These are phyloP conservation scores for Chlorella vulgaris DNA, from an alignment of 139 green algal genomes.

Conservation along the genomic window DNA sequence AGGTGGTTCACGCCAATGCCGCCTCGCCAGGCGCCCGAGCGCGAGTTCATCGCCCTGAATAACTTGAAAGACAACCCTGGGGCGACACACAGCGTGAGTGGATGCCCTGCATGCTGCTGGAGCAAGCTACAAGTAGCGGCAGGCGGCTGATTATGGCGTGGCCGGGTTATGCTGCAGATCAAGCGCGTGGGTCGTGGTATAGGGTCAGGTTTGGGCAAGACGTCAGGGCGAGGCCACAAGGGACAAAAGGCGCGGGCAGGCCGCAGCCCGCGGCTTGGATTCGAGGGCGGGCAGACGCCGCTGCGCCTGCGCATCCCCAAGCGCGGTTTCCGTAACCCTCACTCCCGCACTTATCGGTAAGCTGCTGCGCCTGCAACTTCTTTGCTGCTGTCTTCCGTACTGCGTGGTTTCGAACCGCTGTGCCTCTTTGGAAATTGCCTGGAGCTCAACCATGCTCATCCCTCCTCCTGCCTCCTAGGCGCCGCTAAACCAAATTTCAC, in stretches of 20 bases:
- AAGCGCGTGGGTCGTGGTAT: constrained; percentile 73
- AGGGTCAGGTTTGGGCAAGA: constrained; percentile 79
- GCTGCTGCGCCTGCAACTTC: not conserved
- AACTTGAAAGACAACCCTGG: constrained; percentile 75
- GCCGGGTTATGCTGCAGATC: too few species aligned
- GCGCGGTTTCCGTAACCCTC: constrained; percentile 76
- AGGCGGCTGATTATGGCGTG: too few species aligned
- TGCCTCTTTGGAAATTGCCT: too few species aligned
- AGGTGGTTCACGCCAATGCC: constrained; percentile 4
- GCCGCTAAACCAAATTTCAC: too few species aligned
- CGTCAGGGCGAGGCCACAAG: constrained; percentile 77
- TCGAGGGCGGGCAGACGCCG: constrained; percentile 87
- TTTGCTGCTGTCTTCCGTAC: not conserved
- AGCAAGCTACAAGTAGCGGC: not conserved
- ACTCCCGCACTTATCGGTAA: constrained; percentile 31
- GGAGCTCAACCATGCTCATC: too few species aligned
- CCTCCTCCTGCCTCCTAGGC: too few species aligned
- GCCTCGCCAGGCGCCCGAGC: constrained; percentile 1
- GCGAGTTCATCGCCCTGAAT: constrained; percentile 58
- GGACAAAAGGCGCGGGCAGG: constrained; percentile 76
- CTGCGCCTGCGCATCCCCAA: constrained; percentile 66
- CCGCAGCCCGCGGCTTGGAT: constrained; percentile 59
- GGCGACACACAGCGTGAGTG: constrained; percentile 56
- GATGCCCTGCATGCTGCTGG: not conserved
- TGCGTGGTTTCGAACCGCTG: not conserved